phyloP scores from a whole-genome alignment of 1,284 basidiomycete genomes.

The Puccinia coronata region DNA sequence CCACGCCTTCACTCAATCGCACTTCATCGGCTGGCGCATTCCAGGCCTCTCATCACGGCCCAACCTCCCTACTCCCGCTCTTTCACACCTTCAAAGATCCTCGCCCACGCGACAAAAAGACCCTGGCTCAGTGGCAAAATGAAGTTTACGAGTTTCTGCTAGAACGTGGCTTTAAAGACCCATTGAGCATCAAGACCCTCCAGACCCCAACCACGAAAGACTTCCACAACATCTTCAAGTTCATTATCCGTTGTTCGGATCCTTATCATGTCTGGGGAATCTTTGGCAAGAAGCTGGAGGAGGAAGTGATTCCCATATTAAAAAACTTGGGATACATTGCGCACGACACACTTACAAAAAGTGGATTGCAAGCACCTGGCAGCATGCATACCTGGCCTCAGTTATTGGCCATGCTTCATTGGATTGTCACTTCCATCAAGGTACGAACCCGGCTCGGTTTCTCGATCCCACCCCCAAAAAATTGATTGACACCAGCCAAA shows the following conservation, averaged over 20 bases:
- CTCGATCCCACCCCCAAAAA: background rate
- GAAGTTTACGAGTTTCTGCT: constrained; percentile 73
- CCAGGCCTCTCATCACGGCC: background rate
- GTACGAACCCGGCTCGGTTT: constrained; percentile 42
- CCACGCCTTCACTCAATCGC: constrained; percentile 22
- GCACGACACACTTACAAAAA: constrained; percentile 71
- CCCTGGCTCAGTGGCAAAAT: constrained; percentile 64
- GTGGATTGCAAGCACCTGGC: constrained; percentile 79
- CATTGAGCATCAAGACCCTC: constrained; percentile 67
- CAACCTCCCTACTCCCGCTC: background rate
- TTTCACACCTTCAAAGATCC: constrained; percentile 33
- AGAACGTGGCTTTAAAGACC: constrained; percentile 65
- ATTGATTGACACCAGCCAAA: background rate
- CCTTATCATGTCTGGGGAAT: constrained; percentile 50
- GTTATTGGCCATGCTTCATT: constrained; percentile 77
- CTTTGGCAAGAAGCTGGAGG: constrained; percentile 68
- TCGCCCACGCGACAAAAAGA: constrained; percentile 35
- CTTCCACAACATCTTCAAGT: constrained; percentile 76
- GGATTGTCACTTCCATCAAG: constrained; percentile 67
- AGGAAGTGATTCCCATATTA: constrained; percentile 73
- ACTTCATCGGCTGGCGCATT: background rate
- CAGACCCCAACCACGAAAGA: constrained; percentile 76
- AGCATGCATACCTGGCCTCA: constrained; percentile 81
- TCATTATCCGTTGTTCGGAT: constrained; percentile 61
- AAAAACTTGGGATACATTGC: constrained; percentile 76